Percentiles rank a stretch among this genome's conserved stretches.
Evolutionary conservation across 257 asterid species (phyloP).

Genomic region (Thymus quinquecostatus): DNA sequence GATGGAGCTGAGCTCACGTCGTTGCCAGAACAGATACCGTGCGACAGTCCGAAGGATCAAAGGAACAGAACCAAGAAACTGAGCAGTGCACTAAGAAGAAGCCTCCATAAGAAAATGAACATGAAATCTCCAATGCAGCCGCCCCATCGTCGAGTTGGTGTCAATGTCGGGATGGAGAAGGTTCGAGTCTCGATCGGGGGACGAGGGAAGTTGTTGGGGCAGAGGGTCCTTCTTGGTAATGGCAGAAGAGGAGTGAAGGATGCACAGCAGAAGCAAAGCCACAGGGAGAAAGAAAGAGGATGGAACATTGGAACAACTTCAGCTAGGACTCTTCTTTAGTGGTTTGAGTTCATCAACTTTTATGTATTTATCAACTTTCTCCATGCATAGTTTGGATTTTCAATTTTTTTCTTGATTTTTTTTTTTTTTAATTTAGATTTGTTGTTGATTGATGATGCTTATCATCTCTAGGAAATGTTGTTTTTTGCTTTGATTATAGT

Average conservation of each 20-base stretch:
- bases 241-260: slow-evolving; percentile 70
- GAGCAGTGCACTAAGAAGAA: slow-evolving; percentile 55
- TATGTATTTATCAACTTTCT: slow-evolving; percentile 31
- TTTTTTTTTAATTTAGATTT: slow-evolving; percentile 11
- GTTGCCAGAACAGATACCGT: slow-evolving; percentile 50
- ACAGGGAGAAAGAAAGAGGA: slow-evolving; percentile 81
- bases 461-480: slow-evolving; percentile 32
- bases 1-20: slow-evolving; percentile 43
- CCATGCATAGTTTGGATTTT: slow-evolving; percentile 23
- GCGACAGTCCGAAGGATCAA: slow-evolving; percentile 68
- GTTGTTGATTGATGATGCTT: slow-evolving; percentile 39
- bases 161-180: slow-evolving; percentile 87
- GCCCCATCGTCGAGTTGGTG: slow-evolving; percentile 59
- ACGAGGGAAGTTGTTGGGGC: slow-evolving; percentile 66
- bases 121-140: slow-evolving; percentile 74
- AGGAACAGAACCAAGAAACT: slow-evolving; percentile 55
- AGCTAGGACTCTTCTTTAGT: slow-evolving; percentile 57
- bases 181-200: slow-evolving; percentile 87
- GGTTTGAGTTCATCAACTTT: slow-evolving; percentile 9
- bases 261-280: slow-evolving; percentile 61
- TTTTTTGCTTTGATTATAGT: slow-evolving; percentile 36
- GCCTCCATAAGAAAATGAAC: slow-evolving; percentile 71
- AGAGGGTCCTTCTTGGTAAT: slow-evolving; percentile 57
- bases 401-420: background rate
- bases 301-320: slow-evolving; percentile 79